Percentiles rank a stretch among this genome's conserved stretches.
Conservation (phyloP, 2,329 filamentous ascomycete species). For the Clarireedia paspali region DNA sequence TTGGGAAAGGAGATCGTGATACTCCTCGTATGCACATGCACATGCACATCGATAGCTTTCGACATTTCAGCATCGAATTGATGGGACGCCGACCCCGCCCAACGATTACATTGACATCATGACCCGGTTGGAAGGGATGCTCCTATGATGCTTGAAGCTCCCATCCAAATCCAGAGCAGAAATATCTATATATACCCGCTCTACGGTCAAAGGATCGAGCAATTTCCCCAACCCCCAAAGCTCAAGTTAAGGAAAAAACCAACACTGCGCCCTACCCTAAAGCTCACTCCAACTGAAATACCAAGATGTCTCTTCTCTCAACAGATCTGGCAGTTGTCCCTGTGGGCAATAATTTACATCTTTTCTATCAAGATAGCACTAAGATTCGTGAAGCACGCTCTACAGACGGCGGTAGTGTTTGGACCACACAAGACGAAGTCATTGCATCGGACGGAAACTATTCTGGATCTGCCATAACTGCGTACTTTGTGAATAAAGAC, state of each 20-base stretch:
- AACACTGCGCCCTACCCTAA: not conserved
- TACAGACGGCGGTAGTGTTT: not conserved
- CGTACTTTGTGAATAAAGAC: constrained; percentile 5
- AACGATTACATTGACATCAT: too few relatives aligned
- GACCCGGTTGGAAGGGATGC: too few relatives aligned
- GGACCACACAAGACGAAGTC: constrained; percentile 1
- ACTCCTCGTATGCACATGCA: too few relatives aligned
- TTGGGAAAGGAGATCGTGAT: too few relatives aligned
- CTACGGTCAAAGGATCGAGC: too few relatives aligned
- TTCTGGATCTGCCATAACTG: not conserved
- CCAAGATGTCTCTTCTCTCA: constrained; percentile 3
- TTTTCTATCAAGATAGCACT: constrained; percentile 1
- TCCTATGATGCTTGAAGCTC: too few relatives aligned
- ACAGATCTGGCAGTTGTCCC: not conserved
- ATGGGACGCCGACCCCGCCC: too few relatives aligned
- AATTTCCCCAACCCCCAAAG: too few relatives aligned
- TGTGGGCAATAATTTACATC: not conserved
- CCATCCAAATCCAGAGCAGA: too few relatives aligned
- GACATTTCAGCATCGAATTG: too few relatives aligned
- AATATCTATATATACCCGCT: too few relatives aligned
- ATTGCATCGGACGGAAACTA: constrained; percentile 2
- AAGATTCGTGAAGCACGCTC: constrained; percentile 3
- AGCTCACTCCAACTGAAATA: not conserved
- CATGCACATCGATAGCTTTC: too few relatives aligned
- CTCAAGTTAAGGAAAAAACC: not conserved